These are phyloP conservation scores for Aspergillus pseudoglaucus DNA, from an alignment of 2,329 filamentous ascomycete species.

Conservation along the genomic window DNA sequence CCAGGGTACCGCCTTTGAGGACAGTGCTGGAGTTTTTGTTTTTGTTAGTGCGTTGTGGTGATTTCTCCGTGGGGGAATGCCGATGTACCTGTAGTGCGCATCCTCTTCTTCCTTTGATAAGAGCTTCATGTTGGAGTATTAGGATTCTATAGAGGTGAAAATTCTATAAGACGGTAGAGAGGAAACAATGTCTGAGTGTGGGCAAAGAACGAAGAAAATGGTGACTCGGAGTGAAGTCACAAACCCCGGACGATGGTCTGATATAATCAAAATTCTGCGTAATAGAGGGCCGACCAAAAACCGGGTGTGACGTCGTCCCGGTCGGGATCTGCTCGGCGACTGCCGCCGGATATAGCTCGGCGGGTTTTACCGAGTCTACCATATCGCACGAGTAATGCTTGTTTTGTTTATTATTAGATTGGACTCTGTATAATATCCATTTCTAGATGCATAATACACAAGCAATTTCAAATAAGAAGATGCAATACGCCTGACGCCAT, in stretches of 20 bases:
- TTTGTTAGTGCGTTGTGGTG: slow-evolving; percentile 11
- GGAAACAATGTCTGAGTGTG: neutral
- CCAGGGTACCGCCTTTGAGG: slow-evolving; percentile 69
- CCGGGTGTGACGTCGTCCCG: neutral
- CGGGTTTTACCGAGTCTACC: neutral
- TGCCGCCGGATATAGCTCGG: neutral
- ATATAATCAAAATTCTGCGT: neutral
- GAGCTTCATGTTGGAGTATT: slow-evolving; percentile 69
- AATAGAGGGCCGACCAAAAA: neutral
- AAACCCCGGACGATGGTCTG: neutral
- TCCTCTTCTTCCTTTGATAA: slow-evolving; percentile 88
- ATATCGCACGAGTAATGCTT: too few relatives aligned
- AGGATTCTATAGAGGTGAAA: neutral
- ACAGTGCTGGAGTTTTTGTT: slow-evolving; percentile 50
- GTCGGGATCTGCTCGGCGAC: slow-evolving; percentile 17
- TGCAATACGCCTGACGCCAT: neutral
- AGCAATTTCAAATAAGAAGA: neutral
- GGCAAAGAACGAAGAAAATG: neutral
- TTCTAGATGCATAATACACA: neutral
- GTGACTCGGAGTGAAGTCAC: neutral
- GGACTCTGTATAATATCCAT: neutral
- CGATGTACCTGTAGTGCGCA: slow-evolving; percentile 65
- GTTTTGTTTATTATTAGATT: too few relatives aligned
- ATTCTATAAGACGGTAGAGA: too few relatives aligned
- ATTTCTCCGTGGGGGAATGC: neutral